These are phyloP conservation scores for Podospora appendiculata DNA, from an alignment of 495 filamentous ascomycete species.

Conservation along the genomic window DNA sequence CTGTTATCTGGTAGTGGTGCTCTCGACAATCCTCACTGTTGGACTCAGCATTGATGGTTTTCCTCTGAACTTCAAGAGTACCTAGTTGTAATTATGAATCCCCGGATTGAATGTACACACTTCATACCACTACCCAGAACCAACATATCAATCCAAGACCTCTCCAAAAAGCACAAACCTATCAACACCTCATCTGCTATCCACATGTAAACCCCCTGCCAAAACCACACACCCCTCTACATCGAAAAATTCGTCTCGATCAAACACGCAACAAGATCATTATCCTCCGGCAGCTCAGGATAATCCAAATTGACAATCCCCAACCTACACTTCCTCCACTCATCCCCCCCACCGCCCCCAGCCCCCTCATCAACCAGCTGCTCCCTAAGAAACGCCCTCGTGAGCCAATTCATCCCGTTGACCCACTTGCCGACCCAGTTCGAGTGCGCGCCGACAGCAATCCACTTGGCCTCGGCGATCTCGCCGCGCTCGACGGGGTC, in stretches of 20 bases:
- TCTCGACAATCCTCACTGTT: too few relatives aligned
- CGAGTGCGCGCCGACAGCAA: slow-evolving; percentile 23
- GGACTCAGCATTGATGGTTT: too few relatives aligned
- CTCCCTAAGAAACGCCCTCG: slow-evolving; percentile 7
- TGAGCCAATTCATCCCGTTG: slow-evolving; percentile 17
- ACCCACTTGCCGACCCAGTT: slow-evolving; percentile 16
- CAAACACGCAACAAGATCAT: slow-evolving; percentile 19
- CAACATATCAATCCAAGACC: too few relatives aligned
- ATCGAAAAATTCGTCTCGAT: slow-evolving; percentile 21
- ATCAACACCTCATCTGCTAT: too few relatives aligned
- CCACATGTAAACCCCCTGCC: too few relatives aligned
- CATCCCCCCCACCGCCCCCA: neutral
- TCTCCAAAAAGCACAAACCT: too few relatives aligned
- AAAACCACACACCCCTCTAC: too few relatives aligned
- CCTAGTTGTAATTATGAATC: too few relatives aligned
- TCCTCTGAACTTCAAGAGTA: too few relatives aligned
- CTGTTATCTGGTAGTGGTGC: too few relatives aligned
- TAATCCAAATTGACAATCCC: slow-evolving; percentile 25
- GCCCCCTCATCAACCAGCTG: neutral
- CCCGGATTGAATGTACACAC: too few relatives aligned
- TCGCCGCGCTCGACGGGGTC: slow-evolving; percentile 24
- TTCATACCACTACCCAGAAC: too few relatives aligned
- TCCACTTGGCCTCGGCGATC: slow-evolving; percentile 23
- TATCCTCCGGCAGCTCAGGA: slow-evolving; percentile 20
- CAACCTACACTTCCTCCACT: slow-evolving; percentile 2